Percentiles rank a stretch among this genome's conserved stretches.
Evolutionary conservation across 345 rosid species (phyloP).

Genomic region (Rhodomyrtus tomentosa): DNA sequence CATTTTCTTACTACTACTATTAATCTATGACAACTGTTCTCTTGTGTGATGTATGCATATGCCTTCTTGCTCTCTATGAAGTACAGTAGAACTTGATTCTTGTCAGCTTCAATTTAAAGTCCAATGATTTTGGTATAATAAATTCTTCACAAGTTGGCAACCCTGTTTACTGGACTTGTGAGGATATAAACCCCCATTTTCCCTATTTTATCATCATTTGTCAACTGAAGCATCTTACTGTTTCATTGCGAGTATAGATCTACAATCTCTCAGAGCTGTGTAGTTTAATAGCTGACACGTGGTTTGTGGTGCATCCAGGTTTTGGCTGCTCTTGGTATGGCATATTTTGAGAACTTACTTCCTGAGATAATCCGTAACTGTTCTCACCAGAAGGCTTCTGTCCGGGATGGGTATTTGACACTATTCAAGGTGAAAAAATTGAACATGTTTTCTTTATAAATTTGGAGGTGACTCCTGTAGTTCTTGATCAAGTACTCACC

Average conservation of each 20-base stretch:
- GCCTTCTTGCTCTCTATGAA: neutral
- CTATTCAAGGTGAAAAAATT: slow-evolving; percentile 67
- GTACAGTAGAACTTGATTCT: neutral
- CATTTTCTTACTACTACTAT: neutral
- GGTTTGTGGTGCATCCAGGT: slow-evolving; percentile 41
- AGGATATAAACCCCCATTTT: neutral
- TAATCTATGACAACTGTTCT: neutral
- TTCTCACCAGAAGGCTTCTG: slow-evolving; percentile 87
- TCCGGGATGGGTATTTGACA: slow-evolving; percentile 97
- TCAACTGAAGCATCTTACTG: neutral
- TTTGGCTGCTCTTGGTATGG: slow-evolving; percentile 86
- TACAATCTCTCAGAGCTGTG: neutral
- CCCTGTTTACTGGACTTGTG: neutral
- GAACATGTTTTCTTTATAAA: neutral
- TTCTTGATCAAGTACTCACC: neutral
- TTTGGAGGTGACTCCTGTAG: neutral
- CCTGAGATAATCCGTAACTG: slow-evolving; percentile 90
- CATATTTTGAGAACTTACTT: slow-evolving; percentile 68
- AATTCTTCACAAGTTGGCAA: neutral
- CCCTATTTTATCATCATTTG: neutral
- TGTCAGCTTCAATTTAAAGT: neutral
- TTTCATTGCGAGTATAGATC: neutral
- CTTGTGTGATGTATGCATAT: neutral
- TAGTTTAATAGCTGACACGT: neutral
- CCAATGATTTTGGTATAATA: neutral